Evolutionary conservation across 208 protist genomes (phyloP), one percentile per base, ranked within the genome.

Genomic region (Trypanosoma platydactyli): DNA sequence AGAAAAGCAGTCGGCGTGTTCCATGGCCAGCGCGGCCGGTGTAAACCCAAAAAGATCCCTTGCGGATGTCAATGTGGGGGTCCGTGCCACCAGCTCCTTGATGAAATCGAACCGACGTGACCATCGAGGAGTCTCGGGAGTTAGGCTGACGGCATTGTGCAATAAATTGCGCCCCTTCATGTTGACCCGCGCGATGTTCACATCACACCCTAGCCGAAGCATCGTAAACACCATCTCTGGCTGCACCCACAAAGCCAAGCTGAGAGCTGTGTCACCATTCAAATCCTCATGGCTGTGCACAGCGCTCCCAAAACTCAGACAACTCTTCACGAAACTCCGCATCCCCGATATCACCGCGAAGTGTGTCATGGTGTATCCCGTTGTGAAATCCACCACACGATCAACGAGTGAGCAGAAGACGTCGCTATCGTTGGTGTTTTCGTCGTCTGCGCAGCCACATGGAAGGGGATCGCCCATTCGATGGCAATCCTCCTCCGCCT

Each of bases 361-460:
- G 50, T 85, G 80, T 53, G 65, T 82, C 30, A 85, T 41, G 2
- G 80, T 85, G 56, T 78, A 80, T 38, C 72, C 72, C 15, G 72
- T 81, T 11, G 49, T 46, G n/a, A 44, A 60, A 57, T 85, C 67
- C 33, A 71, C 5, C 6, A 85, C 80, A 27, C n/a, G 46, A 53
- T 85, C 75, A 20, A 85, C 40, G 29, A 85, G 64, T 30, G 63
- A 68, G 25, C 30, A 20, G 2, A n/a, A 3, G 24, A 20, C 44
- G 5, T 41, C 41, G 24, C 1, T 15, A 38, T 54, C 40, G 7
- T 5, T n/a, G 16, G 45, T 1, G 5, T 45, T 20, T n/a, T 40
- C 24, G 11, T 33, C 25, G 50, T 1, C 3, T 6, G 13, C 1
- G 9, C 33, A 9, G 9, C 33, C 33, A 38, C 5, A 11, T 38